Conservation (phyloP, 2,329 filamentous ascomycete species). For the Penicillium sp. region DNA sequence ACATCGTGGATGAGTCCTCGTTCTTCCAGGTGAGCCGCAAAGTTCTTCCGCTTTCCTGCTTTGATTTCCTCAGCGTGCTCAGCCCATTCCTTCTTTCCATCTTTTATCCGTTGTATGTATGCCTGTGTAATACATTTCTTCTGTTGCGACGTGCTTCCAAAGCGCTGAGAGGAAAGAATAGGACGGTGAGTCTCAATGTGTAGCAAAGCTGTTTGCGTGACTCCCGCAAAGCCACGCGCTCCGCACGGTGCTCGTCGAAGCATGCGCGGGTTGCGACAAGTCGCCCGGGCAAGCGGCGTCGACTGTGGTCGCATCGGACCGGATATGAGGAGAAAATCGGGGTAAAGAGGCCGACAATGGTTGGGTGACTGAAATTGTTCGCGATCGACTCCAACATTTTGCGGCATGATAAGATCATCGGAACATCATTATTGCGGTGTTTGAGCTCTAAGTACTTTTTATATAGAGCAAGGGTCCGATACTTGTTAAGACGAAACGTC, state of each 20-base stretch:
- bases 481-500: too few relatives aligned
- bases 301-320: slow-evolving; percentile 29
- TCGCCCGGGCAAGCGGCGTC: slow-evolving; percentile 21
- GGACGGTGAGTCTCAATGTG: slow-evolving; percentile 16
- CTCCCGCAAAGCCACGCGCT: slow-evolving; percentile 25
- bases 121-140: slow-evolving; percentile 40
- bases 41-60: slow-evolving; percentile 43
- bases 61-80: slow-evolving; percentile 43
- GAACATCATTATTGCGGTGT: slow-evolving; percentile 21
- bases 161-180: slow-evolving; percentile 1
- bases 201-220: slow-evolving; percentile 20
- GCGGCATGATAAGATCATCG: slow-evolving; percentile 21
- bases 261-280: slow-evolving; percentile 16
- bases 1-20: slow-evolving; percentile 48
- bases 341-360: slow-evolving; percentile 7
- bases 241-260: slow-evolving; percentile 17
- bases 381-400: slow-evolving; percentile 17
- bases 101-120: slow-evolving; percentile 37
- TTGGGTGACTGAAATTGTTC: slow-evolving; percentile 4
- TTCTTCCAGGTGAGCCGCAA: slow-evolving; percentile 46
- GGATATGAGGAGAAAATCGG: not conserved
- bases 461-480: too few relatives aligned
- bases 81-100: slow-evolving; percentile 43
- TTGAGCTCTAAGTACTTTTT: too few relatives aligned
- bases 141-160: slow-evolving; percentile 13